Percentiles rank a stretch among this genome's conserved stretches.
Evolutionary conservation across 176 grass and related monocot genomes (phyloP).

Genomic region (bread wheat (Triticum aestivum)): IWGSC_CS_RefSeq_v2.1 NC_057799.1:583202856-583203355

Average conservation of each 20-base stretch:
- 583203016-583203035: slow-evolving; percentile 2
- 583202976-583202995: neutral
- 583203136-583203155: neutral
- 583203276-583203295: neutral
- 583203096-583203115: neutral
- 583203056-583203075: neutral
- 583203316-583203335: neutral
- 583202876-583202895: neutral
- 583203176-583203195: too few species aligned
- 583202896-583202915: slow-evolving; percentile 1
- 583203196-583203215: too few species aligned
- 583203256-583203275: neutral
- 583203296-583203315: neutral
- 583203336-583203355: neutral
- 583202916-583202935: neutral
- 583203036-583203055: neutral
- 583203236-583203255: neutral
- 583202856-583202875: slow-evolving; percentile 10
- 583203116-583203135: neutral
- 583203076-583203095: neutral
- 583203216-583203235: too few species aligned
- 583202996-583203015: slow-evolving; percentile 7
- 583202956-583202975: neutral
- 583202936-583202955: neutral
- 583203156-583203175: too few species aligned